These are phyloP conservation scores for Torulaspora franciscae DNA, from an alignment of 805 yeast genomes.

Conservation along the genomic window DNA sequence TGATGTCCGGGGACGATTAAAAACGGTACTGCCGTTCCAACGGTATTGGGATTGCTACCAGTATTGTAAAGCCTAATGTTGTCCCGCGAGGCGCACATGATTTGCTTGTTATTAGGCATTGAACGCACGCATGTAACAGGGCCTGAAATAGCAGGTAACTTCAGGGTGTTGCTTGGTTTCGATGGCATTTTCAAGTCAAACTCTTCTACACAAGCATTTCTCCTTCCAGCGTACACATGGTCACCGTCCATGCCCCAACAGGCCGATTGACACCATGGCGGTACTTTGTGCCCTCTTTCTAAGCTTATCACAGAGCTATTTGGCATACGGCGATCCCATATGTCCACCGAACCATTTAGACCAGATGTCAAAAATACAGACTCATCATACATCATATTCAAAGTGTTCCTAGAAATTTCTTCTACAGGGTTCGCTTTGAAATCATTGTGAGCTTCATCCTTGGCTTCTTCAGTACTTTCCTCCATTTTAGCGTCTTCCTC, in stretches of 20 bases:
- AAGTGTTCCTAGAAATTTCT: constrained; percentile 27
- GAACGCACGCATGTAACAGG: constrained; percentile 78
- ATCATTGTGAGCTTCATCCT: constrained; percentile 3
- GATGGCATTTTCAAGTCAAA: constrained; percentile 57
- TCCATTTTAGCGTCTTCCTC: constrained; percentile 12
- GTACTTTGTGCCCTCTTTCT: constrained; percentile 56
- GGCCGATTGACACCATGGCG: constrained; percentile 93
- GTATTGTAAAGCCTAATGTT: constrained; percentile 85
- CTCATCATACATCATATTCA: constrained; percentile 36
- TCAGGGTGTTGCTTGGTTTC: constrained; percentile 52
- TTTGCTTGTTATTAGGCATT: constrained; percentile 72
- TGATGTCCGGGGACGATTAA: constrained; percentile 94
- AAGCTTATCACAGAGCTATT: constrained; percentile 42
- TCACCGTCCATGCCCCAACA: constrained; percentile 87
- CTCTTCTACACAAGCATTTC: constrained; percentile 84
- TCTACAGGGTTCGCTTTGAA: constrained; percentile 11
- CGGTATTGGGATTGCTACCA: constrained; percentile 22
- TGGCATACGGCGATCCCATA: constrained; percentile 73
- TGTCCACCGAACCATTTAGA: constrained; percentile 71
- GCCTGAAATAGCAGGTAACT: constrained; percentile 83
- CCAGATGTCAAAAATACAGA: constrained; percentile 70
- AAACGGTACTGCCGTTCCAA: constrained; percentile 57
- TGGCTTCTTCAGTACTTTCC: constrained; percentile 3
- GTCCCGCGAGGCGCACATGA: constrained; percentile 86
- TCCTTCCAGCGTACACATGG: constrained; percentile 72